Evolutionary conservation across 129 eudicot species (phyloP).

Genomic region (Lactuca sativa): DNA sequence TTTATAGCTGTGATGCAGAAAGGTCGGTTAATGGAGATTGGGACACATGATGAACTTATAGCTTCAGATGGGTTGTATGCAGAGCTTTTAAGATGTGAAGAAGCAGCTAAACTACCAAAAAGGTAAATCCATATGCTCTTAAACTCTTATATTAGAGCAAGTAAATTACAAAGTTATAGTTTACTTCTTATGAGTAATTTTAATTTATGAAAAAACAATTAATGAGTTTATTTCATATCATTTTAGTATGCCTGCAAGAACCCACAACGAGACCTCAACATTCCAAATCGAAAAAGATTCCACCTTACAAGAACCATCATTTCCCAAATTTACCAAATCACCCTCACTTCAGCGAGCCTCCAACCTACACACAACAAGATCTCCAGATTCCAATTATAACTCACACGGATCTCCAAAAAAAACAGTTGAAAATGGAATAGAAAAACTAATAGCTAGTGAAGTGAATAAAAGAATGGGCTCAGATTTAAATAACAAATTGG

Average conservation of each 20-base stretch:
- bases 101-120: slow-evolving; percentile 97
- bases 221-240: slow-evolving; percentile 4
- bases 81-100: slow-evolving; percentile 90
- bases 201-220: not conserved
- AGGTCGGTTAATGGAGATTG: slow-evolving; percentile 95
- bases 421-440: too few species aligned
- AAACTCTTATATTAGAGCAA: too few species aligned
- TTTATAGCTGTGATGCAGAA: slow-evolving; percentile 96
- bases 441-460: too few species aligned
- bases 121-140: slow-evolving; percentile 41
- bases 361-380: slow-evolving; percentile 59
- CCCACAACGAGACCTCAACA: slow-evolving; percentile 62
- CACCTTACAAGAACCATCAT: slow-evolving; percentile 81
- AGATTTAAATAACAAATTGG: too few species aligned
- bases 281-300: slow-evolving; percentile 88
- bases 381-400: slow-evolving; percentile 61
- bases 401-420: slow-evolving; percentile 84
- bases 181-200: too few species aligned
- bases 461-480: too few species aligned
- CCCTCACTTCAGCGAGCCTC: slow-evolving; percentile 88
- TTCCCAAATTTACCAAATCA: slow-evolving; percentile 89
- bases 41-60: slow-evolving; percentile 89
- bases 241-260: slow-evolving; percentile 84
- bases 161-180: too few species aligned
- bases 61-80: slow-evolving; percentile 89